phyloP scores from a whole-genome alignment of 306 rosid species.

The Herpetospermum pedunculosum region DNA sequence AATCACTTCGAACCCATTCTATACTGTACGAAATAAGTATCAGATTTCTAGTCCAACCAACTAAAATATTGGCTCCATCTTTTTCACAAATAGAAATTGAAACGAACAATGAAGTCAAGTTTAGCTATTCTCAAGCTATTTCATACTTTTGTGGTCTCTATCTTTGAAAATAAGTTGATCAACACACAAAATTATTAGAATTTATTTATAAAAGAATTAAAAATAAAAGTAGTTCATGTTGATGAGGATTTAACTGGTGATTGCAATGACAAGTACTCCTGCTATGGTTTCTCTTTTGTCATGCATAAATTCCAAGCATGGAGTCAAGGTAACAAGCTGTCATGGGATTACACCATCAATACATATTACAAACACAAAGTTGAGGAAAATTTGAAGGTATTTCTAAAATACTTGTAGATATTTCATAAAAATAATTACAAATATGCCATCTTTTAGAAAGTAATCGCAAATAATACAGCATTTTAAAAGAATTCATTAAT shows the following conservation, averaged over 20 bases:
- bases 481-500: no score
- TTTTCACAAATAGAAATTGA: neutral
- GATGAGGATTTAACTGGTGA: neutral
- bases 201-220: neutral
- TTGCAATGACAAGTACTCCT: neutral
- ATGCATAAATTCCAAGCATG: neutral
- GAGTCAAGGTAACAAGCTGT: neutral
- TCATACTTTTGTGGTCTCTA: neutral
- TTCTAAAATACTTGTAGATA: no score
- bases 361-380: neutral
- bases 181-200: neutral
- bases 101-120: neutral
- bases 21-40: slow-evolving; percentile 30
- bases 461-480: no score
- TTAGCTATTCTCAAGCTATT: neutral
- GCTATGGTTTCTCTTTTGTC: neutral
- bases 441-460: no score
- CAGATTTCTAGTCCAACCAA: slow-evolving; percentile 2
- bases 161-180: neutral
- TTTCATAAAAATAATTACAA: no score
- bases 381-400: no score
- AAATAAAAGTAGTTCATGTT: neutral
- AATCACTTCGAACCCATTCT: slow-evolving; percentile 74
- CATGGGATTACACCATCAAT: neutral
- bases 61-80: neutral